Percentiles rank a stretch among this genome's conserved stretches.
Conservation (phyloP, 139 green algal genomes). For the Diplosphaera chodatii region DNA sequence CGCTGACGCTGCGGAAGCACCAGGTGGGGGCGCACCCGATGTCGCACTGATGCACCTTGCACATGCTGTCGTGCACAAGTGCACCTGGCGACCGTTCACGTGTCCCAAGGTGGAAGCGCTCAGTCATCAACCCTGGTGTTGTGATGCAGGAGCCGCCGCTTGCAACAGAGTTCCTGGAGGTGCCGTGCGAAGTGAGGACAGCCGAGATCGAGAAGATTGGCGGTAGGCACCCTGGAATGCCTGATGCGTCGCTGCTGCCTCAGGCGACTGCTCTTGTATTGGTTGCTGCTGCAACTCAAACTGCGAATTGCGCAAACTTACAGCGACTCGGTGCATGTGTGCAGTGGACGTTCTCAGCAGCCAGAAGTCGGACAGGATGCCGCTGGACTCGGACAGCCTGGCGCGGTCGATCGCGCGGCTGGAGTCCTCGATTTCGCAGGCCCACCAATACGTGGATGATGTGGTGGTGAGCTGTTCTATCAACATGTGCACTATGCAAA, state of each 20-base stretch:
- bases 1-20: conserved; percentile 48
- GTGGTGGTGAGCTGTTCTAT: conserved; percentile 65
- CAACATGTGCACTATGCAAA: background rate
- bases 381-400: conserved; percentile 71
- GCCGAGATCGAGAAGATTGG: conserved; percentile 72
- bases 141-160: conserved; percentile 27
- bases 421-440: conserved; percentile 47
- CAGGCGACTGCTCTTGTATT: too few species aligned
- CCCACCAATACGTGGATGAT: conserved; percentile 70
- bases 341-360: conserved; percentile 57
- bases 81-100: too few species aligned
- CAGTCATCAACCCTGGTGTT: too few species aligned
- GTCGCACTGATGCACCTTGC: too few species aligned
- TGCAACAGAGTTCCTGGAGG: conserved; percentile 84
- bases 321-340: background rate
- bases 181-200: conserved; percentile 69
- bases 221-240: conserved; percentile 20
- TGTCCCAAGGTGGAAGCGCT: too few species aligned
- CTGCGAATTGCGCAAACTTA: too few species aligned
- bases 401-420: conserved; percentile 51
- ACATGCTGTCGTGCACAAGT: too few species aligned
- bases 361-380: conserved; percentile 26
- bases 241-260: too few species aligned
- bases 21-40: conserved; percentile 2
- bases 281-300: too few species aligned